Percentiles rank a stretch among this genome's conserved stretches.
These are phyloP conservation scores for Macrophomina tecta DNA, from an alignment of 2,329 filamentous ascomycete species.

Conservation along the genomic window DNA sequence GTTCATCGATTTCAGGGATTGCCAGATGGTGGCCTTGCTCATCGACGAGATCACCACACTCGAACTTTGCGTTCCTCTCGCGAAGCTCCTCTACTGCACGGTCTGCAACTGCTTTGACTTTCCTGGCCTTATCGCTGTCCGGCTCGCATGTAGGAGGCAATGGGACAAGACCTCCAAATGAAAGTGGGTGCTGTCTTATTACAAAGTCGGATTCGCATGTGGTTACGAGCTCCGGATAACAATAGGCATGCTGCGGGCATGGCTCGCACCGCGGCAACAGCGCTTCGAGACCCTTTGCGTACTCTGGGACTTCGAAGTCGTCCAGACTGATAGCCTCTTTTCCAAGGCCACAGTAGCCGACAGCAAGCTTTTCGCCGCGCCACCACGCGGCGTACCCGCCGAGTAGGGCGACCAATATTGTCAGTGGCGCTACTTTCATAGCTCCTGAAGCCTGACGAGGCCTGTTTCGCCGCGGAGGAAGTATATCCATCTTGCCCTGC, in stretches of 20 bases:
- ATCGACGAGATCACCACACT: conserved; percentile 77
- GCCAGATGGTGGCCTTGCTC: conserved; percentile 65
- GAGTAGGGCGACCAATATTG: conserved; percentile 73
- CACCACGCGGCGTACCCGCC: conserved; percentile 81
- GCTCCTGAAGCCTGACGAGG: conserved; percentile 54
- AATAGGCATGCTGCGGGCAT: conserved; percentile 89
- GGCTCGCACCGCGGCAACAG: conserved; percentile 84
- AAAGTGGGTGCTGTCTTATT: conserved; percentile 80
- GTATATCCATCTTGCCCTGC: conserved; percentile 59
- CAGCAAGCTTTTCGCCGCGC: conserved; percentile 92
- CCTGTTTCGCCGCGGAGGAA: conserved; percentile 44
- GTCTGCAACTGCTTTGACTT: conserved; percentile 86
- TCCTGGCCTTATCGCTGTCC: conserved; percentile 88
- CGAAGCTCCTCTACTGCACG: conserved; percentile 86
- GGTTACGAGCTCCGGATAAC: conserved; percentile 77
- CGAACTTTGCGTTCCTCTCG: conserved; percentile 83
- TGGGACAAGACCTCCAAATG: conserved; percentile 79
- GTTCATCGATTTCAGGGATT: conserved; percentile 69
- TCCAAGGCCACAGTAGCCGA: conserved; percentile 90
- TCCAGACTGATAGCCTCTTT: conserved; percentile 61
- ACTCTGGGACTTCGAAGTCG: conserved; percentile 73
- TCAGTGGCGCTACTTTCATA: conserved; percentile 70
- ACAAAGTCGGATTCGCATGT: conserved; percentile 88
- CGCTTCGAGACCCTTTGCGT: conserved; percentile 59
- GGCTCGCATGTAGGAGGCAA: conserved; percentile 91